These are phyloP conservation scores for Peronospora tabacina DNA, from an alignment of 352 stramenopile species.

Conservation along the genomic window DNA sequence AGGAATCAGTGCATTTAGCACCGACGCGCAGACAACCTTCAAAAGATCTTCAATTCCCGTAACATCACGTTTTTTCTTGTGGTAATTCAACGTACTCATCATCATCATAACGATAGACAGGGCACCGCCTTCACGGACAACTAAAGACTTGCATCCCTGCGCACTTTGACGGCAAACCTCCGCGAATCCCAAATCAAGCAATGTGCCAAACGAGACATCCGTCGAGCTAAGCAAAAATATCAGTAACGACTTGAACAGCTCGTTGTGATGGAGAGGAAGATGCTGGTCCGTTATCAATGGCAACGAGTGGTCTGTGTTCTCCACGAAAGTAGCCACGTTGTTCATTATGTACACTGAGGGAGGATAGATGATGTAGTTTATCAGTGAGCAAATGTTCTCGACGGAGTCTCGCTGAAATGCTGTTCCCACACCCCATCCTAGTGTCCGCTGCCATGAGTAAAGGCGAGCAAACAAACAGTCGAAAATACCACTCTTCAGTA, in stretches of 20 bases:
- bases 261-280: conserved; percentile 69
- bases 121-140: conserved; percentile 72
- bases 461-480: conserved; percentile 69
- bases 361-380: conserved; percentile 85
- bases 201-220: conserved; percentile 65
- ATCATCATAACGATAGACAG: conserved; percentile 84
- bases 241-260: conserved; percentile 72
- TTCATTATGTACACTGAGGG: conserved; percentile 83
- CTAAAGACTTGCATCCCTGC: conserved; percentile 41
- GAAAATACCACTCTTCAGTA: conserved; percentile 65
- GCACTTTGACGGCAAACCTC: conserved; percentile 69
- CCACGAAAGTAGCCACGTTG: conserved; percentile 74
- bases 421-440: conserved; percentile 78
- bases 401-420: conserved; percentile 80
- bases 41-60: conserved; percentile 60
- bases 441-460: conserved; percentile 74
- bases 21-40: conserved; percentile 33
- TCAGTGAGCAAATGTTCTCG: conserved; percentile 77
- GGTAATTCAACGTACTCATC: conserved; percentile 76
- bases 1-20: conserved; percentile 49
- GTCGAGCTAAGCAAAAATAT: conserved; percentile 50
- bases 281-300: conserved; percentile 83
- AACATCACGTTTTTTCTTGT: conserved; percentile 77
- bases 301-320: conserved; percentile 74
- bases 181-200: conserved; percentile 73